These are phyloP conservation scores for Cercospora sp. DNA, from an alignment of 2,329 filamentous ascomycete species.

Conservation along the genomic window DNA sequence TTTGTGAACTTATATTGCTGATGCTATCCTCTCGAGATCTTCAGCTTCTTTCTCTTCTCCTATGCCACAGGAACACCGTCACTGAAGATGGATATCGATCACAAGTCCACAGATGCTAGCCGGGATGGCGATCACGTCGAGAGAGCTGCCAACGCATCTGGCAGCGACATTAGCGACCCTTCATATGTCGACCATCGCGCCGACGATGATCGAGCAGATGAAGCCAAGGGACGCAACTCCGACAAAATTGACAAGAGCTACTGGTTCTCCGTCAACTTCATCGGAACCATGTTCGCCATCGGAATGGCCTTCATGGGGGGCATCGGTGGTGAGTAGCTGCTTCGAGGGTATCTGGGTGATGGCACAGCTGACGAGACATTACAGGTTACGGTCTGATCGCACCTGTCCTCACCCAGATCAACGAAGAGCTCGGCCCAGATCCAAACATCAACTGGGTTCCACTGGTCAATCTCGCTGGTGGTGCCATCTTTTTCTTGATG, in stretches of 20 bases:
- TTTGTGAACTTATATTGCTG: background rate
- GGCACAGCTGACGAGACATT: background rate
- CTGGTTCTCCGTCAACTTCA: conserved; percentile 31
- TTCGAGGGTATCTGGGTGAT: background rate
- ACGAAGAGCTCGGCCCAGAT: conserved; percentile 42
- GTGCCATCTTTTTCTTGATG: conserved; percentile 41
- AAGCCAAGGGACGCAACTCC: conserved; percentile 28
- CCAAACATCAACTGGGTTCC: conserved; percentile 44
- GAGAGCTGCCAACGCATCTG: conserved; percentile 2
- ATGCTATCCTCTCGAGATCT: background rate
- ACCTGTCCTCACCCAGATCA: conserved; percentile 35
- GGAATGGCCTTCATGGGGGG: conserved; percentile 33
- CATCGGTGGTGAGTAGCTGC: conserved; percentile 27
- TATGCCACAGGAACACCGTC: background rate
- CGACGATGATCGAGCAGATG: conserved; percentile 30
- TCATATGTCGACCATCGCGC: conserved; percentile 27
- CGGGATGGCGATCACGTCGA: conserved; percentile 22
- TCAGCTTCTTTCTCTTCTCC: background rate
- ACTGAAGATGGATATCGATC: background rate
- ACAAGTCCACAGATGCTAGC: background rate
- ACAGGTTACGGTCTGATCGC: conserved; percentile 32
- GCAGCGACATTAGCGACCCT: conserved; percentile 14
- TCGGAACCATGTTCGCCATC: conserved; percentile 30
- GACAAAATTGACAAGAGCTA: conserved; percentile 30
- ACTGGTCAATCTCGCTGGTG: conserved; percentile 39